Percentiles rank a stretch among this genome's conserved stretches.
These are phyloP conservation scores for Calonectria pseudoreteaudii DNA, from an alignment of 2,329 filamentous ascomycete species.

Conservation along the genomic window DNA sequence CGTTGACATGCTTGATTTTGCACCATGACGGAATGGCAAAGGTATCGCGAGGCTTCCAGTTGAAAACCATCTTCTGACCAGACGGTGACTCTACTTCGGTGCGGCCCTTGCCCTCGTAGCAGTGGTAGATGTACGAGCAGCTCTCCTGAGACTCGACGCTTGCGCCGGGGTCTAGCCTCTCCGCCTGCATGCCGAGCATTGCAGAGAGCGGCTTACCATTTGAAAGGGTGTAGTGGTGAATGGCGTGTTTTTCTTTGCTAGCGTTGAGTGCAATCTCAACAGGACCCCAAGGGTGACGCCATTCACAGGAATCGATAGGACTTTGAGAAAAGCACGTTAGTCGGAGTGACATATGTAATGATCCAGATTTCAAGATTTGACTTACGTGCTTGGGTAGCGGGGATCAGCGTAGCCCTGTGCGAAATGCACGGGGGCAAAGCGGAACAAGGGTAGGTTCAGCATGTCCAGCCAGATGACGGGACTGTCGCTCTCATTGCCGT, in stretches of 20 bases:
- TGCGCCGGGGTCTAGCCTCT: slow-evolving; percentile 55
- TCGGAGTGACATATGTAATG: not conserved
- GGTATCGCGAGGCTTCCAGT: slow-evolving; percentile 62
- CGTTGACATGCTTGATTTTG: slow-evolving; percentile 58
- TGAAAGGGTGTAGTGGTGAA: slow-evolving; percentile 51
- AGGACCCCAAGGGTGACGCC: slow-evolving; percentile 57
- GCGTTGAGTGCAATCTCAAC: slow-evolving; percentile 55
- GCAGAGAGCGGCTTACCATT: slow-evolving; percentile 52
- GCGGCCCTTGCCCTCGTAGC: slow-evolving; percentile 59
- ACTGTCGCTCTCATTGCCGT: slow-evolving; percentile 66
- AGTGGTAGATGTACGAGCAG: slow-evolving; percentile 64
- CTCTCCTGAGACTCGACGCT: slow-evolving; percentile 57
- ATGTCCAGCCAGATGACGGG: slow-evolving; percentile 71
- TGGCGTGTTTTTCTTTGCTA: slow-evolving; percentile 39
- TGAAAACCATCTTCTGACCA: slow-evolving; percentile 48
- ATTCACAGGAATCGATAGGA: slow-evolving; percentile 51
- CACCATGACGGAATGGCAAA: slow-evolving; percentile 67
- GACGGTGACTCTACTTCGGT: slow-evolving; percentile 51
- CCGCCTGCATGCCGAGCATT: slow-evolving; percentile 61
- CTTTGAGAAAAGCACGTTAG: slow-evolving; percentile 23
- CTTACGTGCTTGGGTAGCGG: slow-evolving; percentile 61
- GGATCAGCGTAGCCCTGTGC: slow-evolving; percentile 61
- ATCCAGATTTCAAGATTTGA: not conserved
- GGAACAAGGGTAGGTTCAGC: slow-evolving; percentile 64
- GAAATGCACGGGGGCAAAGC: slow-evolving; percentile 64